Base-by-base conservation (phyloP, 768 basidiomycete species). In the Xerocomellus intermedius region DNA sequence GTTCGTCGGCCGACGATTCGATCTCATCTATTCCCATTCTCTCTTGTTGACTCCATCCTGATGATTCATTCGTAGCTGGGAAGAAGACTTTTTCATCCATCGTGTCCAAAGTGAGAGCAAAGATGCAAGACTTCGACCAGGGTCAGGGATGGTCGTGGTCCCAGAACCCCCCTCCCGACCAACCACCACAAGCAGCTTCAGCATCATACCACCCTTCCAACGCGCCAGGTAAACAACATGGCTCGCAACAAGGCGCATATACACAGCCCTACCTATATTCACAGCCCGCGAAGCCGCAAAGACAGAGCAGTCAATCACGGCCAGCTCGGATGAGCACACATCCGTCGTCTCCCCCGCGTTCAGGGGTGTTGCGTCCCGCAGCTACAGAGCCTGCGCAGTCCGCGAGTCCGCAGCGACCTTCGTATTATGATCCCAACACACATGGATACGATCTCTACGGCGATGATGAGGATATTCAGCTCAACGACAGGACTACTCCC, bases 61-160 rank as follows among this genome's bases (percentile, higher is more conserved):
- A 50, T 8, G 6, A 37, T 21, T n/a, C 16, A 1, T 37, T 9
- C 22, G 48, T 54, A 89, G 87, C 79, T 50, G 89, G 91, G 4
- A 91, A 89, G 74, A 88, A 85, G 72, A 92, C 90, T 0, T 81
- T 93, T 69, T 84, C 79, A 44, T 79, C 74, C 9, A 68, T 93
- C 26, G 77, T 92, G 38, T 83, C 82, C 33, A 92, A 87, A 68
- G 88, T 91, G 44, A 91, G 84, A 65, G 84, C 89, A 6, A 93
- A 92, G 79, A 83, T 92, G 55, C 86, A 88, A 63, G 91, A 92
- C 62, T 84, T 83, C 57, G 90, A 92, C 37, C 82, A 84, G 63
- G 66, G 67, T 16, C 63, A 68, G 42, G 63, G 65, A 26, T 38
- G 60, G 50, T 52, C 58, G 8, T 55, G 63, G 24, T 44, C 59